Percentiles rank a stretch among this genome's conserved stretches.
phyloP scores from a whole-genome alignment of 768 basidiomycete genomes.

The Boletus vermiculosoides region DNA sequence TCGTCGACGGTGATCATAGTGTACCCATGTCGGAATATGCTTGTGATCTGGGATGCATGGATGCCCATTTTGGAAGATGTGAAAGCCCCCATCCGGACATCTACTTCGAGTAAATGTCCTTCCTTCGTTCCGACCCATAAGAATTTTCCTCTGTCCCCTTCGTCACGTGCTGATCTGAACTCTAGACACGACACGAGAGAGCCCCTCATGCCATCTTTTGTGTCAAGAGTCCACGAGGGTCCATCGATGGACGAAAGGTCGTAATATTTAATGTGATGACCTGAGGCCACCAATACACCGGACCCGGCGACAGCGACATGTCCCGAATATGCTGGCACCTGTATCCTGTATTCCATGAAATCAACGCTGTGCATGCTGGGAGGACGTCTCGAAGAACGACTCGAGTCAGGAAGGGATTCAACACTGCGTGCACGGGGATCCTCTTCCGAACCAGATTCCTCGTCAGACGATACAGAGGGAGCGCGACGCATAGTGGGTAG shows the following conservation, averaged over 20 bases:
- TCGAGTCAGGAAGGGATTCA: constrained; percentile 66
- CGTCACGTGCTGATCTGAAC: constrained; percentile 54
- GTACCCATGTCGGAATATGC: constrained; percentile 70
- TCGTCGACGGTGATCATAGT: constrained; percentile 86
- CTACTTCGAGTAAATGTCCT: constrained; percentile 82
- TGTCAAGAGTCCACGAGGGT: constrained; percentile 53
- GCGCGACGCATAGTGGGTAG: constrained; percentile 61
- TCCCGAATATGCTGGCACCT: constrained; percentile 53
- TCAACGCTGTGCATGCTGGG: constrained; percentile 34
- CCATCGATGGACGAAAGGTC: constrained; percentile 49
- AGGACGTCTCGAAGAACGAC: constrained; percentile 58
- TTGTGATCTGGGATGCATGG: constrained; percentile 64
- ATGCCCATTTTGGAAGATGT: constrained; percentile 56
- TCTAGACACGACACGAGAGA: constrained; percentile 73
- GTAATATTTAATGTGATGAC: constrained; percentile 62
- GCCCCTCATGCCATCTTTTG: constrained; percentile 66
- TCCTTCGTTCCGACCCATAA: constrained; percentile 92
- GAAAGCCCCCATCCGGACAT: constrained; percentile 59
- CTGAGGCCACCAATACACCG: constrained; percentile 54
- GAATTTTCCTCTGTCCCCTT: constrained; percentile 55
- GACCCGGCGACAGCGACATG: constrained; percentile 56
- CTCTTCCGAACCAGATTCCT: constrained; percentile 64
- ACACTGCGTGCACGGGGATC: constrained; percentile 44
- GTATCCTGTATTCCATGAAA: constrained; percentile 49
- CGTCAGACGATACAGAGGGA: constrained; percentile 41